These are phyloP conservation scores for Phanerochaete sordida DNA, from an alignment of 768 basidiomycete species.

Conservation along the genomic window DNA sequence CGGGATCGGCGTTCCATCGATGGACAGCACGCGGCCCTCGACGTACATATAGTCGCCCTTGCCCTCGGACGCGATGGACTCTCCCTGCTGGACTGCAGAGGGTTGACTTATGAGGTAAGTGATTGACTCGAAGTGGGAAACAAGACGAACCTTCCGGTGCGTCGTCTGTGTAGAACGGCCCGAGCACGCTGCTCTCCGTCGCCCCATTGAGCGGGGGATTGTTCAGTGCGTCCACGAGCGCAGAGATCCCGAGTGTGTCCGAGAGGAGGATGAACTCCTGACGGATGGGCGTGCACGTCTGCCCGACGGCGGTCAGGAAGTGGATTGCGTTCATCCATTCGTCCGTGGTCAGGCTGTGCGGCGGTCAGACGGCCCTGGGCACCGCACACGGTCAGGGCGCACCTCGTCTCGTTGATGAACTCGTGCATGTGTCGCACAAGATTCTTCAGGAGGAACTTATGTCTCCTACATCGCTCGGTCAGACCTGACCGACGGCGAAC, in stretches of 20 bases:
- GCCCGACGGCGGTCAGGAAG: conserved; percentile 73
- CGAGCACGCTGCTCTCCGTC: conserved; percentile 75
- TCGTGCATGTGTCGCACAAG: conserved; percentile 70
- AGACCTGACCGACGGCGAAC: conserved; percentile 2
- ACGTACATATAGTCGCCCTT: conserved; percentile 85
- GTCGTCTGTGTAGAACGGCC: conserved; percentile 81
- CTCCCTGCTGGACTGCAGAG: conserved; percentile 57
- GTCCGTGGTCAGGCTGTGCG: conserved; percentile 60
- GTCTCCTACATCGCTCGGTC: conserved; percentile 29
- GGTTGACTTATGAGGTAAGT: not conserved
- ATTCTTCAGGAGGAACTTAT: conserved; percentile 43
- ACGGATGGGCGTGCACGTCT: conserved; percentile 62
- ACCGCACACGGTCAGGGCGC: conserved; percentile 11
- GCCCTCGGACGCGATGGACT: conserved; percentile 81
- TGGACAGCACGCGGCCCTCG: conserved; percentile 60
- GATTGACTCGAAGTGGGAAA: not conserved
- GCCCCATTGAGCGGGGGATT: conserved; percentile 58
- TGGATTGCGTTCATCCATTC: conserved; percentile 84
- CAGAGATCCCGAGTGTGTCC: conserved; percentile 74
- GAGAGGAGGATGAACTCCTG: conserved; percentile 85
- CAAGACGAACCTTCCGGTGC: conserved; percentile 60
- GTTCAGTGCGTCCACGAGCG: conserved; percentile 73
- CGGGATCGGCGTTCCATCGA: conserved; percentile 61
- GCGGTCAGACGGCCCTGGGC: not conserved
- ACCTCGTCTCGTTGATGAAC: conserved; percentile 70